Evolutionary conservation across 257 asterid genomes (phyloP), one percentile per base, ranked within the genome.

Genomic region (Coffea canephora): DNA sequence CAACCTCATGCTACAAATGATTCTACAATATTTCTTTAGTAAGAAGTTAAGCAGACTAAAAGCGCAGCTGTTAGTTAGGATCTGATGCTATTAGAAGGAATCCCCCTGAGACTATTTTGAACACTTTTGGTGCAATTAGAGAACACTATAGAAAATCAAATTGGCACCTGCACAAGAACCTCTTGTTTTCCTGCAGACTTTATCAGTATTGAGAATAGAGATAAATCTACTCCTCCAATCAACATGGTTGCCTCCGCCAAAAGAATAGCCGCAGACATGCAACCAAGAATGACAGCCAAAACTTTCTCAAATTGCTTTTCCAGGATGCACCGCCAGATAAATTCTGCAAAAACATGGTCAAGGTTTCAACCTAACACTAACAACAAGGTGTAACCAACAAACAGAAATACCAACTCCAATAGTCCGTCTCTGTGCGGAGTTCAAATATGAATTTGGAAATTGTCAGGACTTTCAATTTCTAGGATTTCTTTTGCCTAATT

Each of bases 171-270:
- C 87, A 94, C 97, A 79, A 94, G 86, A 87, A 91, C 96, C 90
- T 96, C 99, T 81, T 92, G 91, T 77, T 81, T 85, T 84, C 97
- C 97, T 57, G 88, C 98, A 78, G 98, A 90, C 83, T 96, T 96
- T 71, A 96, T 87, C 76, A 96, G 96, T 86, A 96, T 74, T 49
- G 99, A 96, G 84, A 96, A 92, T 65, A 96, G 84, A 74, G 99
- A 96, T 80, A 94, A 94, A 88, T 96, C 99, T 83, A 96, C 99
- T 76, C 99, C 95, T 71, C 97, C 90, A 66, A 96, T 91, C 82
- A 96, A 91, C 91, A 96, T 87, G 78, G 98, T 96, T 78, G 98
- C 97, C 90, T 96, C 99, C 11, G 98, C 99, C 75, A 96, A 86
- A 79, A 96, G 94, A 78, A 96, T 94, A 46, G 99, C 96, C 5